A percentile compares a stretch with the other conserved stretches of the same genome.
Conservation (phyloP, 768 basidiomycete species). For the Rickenella mellea region DNA sequence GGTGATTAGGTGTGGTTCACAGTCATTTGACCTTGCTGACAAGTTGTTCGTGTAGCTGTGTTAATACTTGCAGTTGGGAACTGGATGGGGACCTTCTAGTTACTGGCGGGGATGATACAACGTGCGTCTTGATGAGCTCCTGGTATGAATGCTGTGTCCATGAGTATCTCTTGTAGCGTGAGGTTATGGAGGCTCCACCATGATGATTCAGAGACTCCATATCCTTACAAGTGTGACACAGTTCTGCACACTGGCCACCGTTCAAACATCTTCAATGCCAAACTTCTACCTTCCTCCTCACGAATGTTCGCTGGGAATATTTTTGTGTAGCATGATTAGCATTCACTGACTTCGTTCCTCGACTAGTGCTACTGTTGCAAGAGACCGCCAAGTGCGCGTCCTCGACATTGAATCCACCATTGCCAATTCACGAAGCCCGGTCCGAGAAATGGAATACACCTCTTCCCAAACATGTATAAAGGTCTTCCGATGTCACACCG, state of each 20-base stretch:
- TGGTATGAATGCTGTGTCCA: conserved; percentile 1
- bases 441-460: conserved; percentile 35
- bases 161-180: conserved; percentile 32
- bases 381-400: conserved; percentile 68
- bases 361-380: conserved; percentile 59
- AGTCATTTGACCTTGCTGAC: background rate
- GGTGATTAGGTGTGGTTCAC: conserved; percentile 27
- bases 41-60: conserved; percentile 39
- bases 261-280: conserved; percentile 78
- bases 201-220: conserved; percentile 32
- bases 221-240: conserved; percentile 55
- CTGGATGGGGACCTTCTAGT: conserved; percentile 54
- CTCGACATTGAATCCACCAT: conserved; percentile 50
- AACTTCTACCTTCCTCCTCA: conserved; percentile 72
- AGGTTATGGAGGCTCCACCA: conserved; percentile 71
- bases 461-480: conserved; percentile 39
- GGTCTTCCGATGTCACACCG: conserved; percentile 58
- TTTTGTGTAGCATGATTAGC: conserved; percentile 5
- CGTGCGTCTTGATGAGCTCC: conserved; percentile 26
- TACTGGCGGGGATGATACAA: conserved; percentile 67
- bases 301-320: conserved; percentile 42
- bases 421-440: conserved; percentile 26
- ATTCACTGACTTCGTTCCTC: background rate
- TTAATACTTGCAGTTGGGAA: conserved; percentile 73
- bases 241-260: conserved; percentile 74